Conservation (phyloP, 805 yeast genomes). For the Wickerhamomyces xylosicus region DNA sequence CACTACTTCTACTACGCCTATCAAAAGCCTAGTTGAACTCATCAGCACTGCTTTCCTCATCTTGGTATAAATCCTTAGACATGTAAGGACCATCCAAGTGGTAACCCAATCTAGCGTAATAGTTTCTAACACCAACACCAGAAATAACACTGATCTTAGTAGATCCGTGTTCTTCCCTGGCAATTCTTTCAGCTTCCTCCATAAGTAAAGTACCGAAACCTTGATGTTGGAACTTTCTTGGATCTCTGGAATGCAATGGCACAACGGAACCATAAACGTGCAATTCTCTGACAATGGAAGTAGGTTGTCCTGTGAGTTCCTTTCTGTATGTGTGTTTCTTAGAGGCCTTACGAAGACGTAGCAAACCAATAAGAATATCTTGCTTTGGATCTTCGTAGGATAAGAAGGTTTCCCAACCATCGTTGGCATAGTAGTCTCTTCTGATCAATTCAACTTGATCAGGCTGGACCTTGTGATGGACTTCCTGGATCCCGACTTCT, state of each 20-base stretch:
- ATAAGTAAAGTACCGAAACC: slow-evolving; percentile 94
- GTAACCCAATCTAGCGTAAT: slow-evolving; percentile 88
- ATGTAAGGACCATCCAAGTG: slow-evolving; percentile 91
- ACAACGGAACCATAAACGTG: slow-evolving; percentile 98
- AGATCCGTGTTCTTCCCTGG: slow-evolving; percentile 91
- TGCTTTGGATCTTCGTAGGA: slow-evolving; percentile 95
- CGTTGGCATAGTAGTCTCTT: slow-evolving; percentile 94
- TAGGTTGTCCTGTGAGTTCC: slow-evolving; percentile 74
- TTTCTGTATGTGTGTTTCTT: slow-evolving; percentile 85
- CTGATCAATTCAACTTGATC: slow-evolving; percentile 94
- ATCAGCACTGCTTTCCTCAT: background rate
- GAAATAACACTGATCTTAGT: slow-evolving; percentile 86
- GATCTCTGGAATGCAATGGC: slow-evolving; percentile 92
- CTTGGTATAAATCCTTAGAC: slow-evolving; percentile 49
- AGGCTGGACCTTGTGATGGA: slow-evolving; percentile 92
- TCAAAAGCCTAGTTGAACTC: too few species aligned
- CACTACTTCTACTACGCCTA: too few species aligned
- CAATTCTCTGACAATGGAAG: slow-evolving; percentile 91
- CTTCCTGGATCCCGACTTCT: slow-evolving; percentile 98
- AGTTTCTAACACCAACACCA: slow-evolving; percentile 96
- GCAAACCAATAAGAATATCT: slow-evolving; percentile 86
- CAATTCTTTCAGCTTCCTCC: slow-evolving; percentile 98
- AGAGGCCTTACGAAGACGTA: slow-evolving; percentile 81
- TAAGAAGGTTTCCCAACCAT: slow-evolving; percentile 97
- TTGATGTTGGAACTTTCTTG: slow-evolving; percentile 97